Conservation (phyloP, 345 rosid species). For the Sisymbrium irio region DNA sequence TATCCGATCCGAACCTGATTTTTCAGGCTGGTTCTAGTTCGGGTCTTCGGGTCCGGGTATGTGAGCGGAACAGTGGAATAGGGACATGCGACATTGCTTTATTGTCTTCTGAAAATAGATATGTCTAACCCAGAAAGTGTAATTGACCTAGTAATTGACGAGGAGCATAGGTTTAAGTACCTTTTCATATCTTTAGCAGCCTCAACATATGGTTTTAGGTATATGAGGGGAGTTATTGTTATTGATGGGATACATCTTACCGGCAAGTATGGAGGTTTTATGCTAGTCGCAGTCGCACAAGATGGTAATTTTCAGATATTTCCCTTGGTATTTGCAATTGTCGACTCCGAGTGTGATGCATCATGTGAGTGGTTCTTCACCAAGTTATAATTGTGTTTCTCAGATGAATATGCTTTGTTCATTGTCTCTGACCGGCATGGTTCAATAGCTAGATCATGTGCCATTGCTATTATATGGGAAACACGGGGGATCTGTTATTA, state of each 20-base stretch:
- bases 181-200: neutral
- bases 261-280: neutral
- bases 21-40: no score
- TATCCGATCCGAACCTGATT: no score
- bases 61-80: no score
- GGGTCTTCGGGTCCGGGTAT: no score
- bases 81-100: no score
- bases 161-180: neutral
- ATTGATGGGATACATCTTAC: neutral
- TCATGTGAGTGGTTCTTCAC: no score
- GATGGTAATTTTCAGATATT: neutral
- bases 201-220: neutral
- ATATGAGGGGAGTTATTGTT: neutral
- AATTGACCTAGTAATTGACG: neutral
- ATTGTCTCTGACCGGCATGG: no score
- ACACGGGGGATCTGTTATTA: neutral
- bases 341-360: no score
- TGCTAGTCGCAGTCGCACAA: no score
- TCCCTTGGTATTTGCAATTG: neutral
- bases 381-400: no score
- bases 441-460: neutral
- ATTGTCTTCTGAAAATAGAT: no score
- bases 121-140: neutral
- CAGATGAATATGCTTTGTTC: neutral
- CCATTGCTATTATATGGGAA: fast-evolving